These are phyloP conservation scores for Seiridium cupressi DNA, from an alignment of 2,329 filamentous ascomycete species.

Conservation along the genomic window DNA sequence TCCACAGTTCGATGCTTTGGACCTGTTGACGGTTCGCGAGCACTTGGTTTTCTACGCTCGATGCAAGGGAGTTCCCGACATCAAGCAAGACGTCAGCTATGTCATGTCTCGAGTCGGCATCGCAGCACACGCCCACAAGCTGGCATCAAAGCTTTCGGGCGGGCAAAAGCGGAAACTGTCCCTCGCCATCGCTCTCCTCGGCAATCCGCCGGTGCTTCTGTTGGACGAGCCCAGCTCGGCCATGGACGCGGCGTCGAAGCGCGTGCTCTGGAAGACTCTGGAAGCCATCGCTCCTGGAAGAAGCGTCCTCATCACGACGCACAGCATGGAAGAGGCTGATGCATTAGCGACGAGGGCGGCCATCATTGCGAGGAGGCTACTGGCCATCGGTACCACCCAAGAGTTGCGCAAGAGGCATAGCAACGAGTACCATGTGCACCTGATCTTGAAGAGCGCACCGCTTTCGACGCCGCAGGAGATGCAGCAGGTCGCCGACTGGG, in stretches of 20 bases:
- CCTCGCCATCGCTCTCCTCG: conserved; percentile 72
- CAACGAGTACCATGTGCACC: conserved; percentile 26
- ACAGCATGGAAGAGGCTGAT: conserved; percentile 80
- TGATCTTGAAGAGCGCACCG: conserved; percentile 21
- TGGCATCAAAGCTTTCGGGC: conserved; percentile 68
- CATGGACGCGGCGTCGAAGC: conserved; percentile 69
- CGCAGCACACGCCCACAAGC: conserved; percentile 56
- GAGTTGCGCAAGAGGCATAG: conserved; percentile 21
- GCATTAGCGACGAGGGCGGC: conserved; percentile 68
- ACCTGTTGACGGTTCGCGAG: conserved; percentile 71
- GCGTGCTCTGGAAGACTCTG: conserved; percentile 74
- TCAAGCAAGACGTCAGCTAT: conserved; percentile 61
- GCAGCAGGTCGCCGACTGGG: conserved; percentile 39
- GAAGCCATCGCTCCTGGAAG: conserved; percentile 63
- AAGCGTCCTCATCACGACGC: conserved; percentile 70
- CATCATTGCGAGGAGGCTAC: conserved; percentile 38
- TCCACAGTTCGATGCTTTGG: conserved; percentile 71
- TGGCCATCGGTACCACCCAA: conserved; percentile 23
- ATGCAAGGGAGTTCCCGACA: conserved; percentile 63
- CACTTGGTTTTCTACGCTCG: conserved; percentile 73
- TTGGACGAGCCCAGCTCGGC: conserved; percentile 78
- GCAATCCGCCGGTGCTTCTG: conserved; percentile 70
- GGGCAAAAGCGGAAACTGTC: conserved; percentile 77
- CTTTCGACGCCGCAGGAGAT: conserved; percentile 18
- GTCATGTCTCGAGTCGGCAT: conserved; percentile 68